Evolutionary conservation across 2,329 filamentous ascomycete genomes (phyloP).

Genomic region (Nannizzia gypsea): DNA sequence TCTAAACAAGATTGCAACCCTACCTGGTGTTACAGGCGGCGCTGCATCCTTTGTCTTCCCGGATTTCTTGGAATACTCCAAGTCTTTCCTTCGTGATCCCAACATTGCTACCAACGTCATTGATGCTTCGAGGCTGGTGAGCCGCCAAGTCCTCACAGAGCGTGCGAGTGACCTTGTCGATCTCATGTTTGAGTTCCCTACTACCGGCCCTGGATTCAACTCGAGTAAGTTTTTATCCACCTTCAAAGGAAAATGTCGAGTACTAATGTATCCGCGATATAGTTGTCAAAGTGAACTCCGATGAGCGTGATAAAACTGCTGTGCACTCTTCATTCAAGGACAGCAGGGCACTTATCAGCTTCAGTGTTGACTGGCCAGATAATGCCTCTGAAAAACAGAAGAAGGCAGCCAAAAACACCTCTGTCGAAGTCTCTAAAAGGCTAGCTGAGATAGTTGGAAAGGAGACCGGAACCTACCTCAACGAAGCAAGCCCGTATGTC

Average conservation of each 20-base stretch:
- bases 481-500: conserved; percentile 16
- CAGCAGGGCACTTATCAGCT: conserved; percentile 19
- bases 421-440: conserved; percentile 19
- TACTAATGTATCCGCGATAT: not conserved
- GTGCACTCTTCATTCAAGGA: conserved; percentile 21
- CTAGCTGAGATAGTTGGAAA: conserved; percentile 20
- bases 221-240: conserved; percentile 17
- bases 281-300: conserved; percentile 22
- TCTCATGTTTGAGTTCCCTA: conserved; percentile 19
- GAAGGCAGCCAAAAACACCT: conserved; percentile 14
- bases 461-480: conserved; percentile 20
- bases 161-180: conserved; percentile 19
- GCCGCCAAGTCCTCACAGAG: conserved; percentile 17
- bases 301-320: conserved; percentile 20
- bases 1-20: conserved; percentile 16
- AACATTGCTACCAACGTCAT: conserved; percentile 25
- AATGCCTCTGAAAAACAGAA: conserved; percentile 19
- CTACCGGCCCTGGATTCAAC: conserved; percentile 19
- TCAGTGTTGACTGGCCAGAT: conserved; percentile 21
- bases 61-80: conserved; percentile 20
- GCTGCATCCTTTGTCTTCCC: conserved; percentile 18
- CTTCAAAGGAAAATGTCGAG: not conserved
- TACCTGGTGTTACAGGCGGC: conserved; percentile 15
- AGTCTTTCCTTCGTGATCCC: conserved; percentile 20
- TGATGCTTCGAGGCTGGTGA: conserved; percentile 22